Evolutionary conservation across 2,329 filamentous ascomycete species (phyloP), one percentile per base, ranked within the genome.

Genomic region (Ophiocordyceps camponoti-floridani): DNA sequence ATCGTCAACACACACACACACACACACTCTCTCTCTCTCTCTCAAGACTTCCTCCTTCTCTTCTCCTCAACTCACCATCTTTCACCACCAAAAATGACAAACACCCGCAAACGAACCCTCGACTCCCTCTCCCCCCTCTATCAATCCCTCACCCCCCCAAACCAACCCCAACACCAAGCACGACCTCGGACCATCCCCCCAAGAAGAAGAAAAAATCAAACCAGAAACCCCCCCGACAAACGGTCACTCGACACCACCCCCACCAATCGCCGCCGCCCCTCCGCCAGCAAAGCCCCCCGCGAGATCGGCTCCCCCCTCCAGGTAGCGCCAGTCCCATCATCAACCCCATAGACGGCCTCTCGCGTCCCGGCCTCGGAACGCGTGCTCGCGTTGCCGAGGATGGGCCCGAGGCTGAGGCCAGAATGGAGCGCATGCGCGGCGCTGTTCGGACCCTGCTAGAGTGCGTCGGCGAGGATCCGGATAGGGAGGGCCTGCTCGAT

Each of bases 371-470:
- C 53, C 62, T 63, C 31, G 82, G 82, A 46, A 85, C 82, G 2
- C 72, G 79, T 41, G 70, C 73, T 50, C 68, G 77, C 31, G 64
- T 73, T 6, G 73, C 79, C 43, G 76, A 80, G 52, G 69, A 60
- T 13, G 41, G 48, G n/a, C 54, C 61, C 27, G 49, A 58, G 42
- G 67, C 67, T 28, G 67, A 62, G 12, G 58, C 60, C 48, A 69
- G 78, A 41, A 58, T 81, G 35, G 64, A 71, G 14, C 75, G 71
- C 54, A 71, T 82, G 60, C 67, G 69, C 47, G 75, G 66, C 41
- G 79, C 79, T 35, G 75, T 82, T 26, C 66, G 74, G 43, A 82
- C 78, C 2, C 67, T 83, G 13, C 71, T 82, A 28, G 79, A 82
- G 58, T 82, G 78, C 52, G 65, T 82, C 6, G 79, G 79, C 52